Evolutionary conservation across 352 stramenopile genomes (phyloP).

Genomic region (Saprolegnia parasitica): DNA sequence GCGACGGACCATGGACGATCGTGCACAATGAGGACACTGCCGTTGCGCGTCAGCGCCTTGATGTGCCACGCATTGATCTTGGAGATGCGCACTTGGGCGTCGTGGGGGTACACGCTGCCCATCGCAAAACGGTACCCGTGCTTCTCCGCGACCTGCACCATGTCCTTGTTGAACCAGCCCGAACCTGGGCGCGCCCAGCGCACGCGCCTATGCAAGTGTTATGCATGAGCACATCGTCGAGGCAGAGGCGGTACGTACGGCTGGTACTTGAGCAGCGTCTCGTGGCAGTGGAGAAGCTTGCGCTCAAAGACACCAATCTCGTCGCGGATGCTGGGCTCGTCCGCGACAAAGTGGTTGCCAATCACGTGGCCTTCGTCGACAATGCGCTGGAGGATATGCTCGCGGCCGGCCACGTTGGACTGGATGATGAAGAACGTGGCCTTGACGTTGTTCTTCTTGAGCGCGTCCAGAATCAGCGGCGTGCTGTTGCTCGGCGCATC

Average conservation of each 20-base stretch:
- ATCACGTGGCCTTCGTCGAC: slow-evolving; percentile 71
- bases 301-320: slow-evolving; percentile 75
- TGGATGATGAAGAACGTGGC: slow-evolving; percentile 87
- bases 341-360: slow-evolving; percentile 78
- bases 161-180: slow-evolving; percentile 78
- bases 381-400: slow-evolving; percentile 67
- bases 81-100: slow-evolving; percentile 76
- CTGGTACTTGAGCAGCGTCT: slow-evolving; percentile 32
- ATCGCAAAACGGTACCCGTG: slow-evolving; percentile 83
- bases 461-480: slow-evolving; percentile 62
- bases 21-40: slow-evolving; percentile 80
- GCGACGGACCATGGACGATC: slow-evolving; percentile 75
- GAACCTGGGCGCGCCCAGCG: slow-evolving; percentile 73
- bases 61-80: slow-evolving; percentile 61
- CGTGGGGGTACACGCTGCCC: slow-evolving; percentile 81
- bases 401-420: slow-evolving; percentile 52
- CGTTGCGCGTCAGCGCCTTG: slow-evolving; percentile 46
- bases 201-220: slow-evolving; percentile 11
- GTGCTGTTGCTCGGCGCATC: slow-evolving; percentile 65
- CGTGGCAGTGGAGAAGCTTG: slow-evolving; percentile 75
- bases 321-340: slow-evolving; percentile 73
- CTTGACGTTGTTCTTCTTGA: slow-evolving; percentile 53
- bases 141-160: slow-evolving; percentile 61
- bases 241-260: neutral
- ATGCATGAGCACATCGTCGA: neutral